Conservation (phyloP, 805 yeast genomes). For the Hagleromyces aurorensis region DNA sequence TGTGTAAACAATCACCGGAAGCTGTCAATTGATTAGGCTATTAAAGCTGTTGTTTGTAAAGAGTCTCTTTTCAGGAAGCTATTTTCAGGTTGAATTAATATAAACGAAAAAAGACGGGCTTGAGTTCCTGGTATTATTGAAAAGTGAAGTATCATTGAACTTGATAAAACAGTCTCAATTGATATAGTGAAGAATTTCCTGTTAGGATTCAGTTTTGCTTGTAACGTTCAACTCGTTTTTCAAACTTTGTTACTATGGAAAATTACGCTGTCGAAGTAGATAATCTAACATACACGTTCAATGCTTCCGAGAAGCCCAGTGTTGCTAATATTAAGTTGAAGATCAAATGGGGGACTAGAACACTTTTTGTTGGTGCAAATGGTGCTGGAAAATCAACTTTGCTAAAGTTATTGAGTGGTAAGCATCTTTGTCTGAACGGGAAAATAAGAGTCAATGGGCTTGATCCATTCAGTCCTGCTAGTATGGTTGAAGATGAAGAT, state of each 20-base stretch:
- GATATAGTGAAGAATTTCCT: no score
- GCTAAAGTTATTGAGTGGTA: slow-evolving; percentile 80
- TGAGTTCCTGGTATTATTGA: no score
- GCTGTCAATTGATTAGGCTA: neutral
- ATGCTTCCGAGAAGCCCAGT: slow-evolving; percentile 52
- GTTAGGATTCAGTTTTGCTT: no score
- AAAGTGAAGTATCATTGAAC: no score
- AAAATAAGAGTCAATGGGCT: slow-evolving; percentile 64
- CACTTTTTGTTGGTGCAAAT: slow-evolving; percentile 82
- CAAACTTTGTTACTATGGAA: no score
- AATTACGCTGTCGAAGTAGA: slow-evolving; percentile 57
- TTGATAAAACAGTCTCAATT: no score
- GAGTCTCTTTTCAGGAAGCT: no score
- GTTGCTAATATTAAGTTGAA: slow-evolving; percentile 52
- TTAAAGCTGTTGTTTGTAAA: no score
- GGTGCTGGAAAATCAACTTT: slow-evolving; percentile 97
- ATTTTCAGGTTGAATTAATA: no score
- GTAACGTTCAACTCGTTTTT: no score
- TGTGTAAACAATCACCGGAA: neutral
- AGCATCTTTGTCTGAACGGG: slow-evolving; percentile 74
- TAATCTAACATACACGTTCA: slow-evolving; percentile 62
- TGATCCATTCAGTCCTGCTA: slow-evolving; percentile 71
- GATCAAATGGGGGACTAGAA: slow-evolving; percentile 65
- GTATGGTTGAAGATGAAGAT: slow-evolving; percentile 32
- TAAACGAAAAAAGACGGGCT: no score